Conservation (phyloP, 2,329 filamentous ascomycete genomes). For the Sporothrix protearum region DNA sequence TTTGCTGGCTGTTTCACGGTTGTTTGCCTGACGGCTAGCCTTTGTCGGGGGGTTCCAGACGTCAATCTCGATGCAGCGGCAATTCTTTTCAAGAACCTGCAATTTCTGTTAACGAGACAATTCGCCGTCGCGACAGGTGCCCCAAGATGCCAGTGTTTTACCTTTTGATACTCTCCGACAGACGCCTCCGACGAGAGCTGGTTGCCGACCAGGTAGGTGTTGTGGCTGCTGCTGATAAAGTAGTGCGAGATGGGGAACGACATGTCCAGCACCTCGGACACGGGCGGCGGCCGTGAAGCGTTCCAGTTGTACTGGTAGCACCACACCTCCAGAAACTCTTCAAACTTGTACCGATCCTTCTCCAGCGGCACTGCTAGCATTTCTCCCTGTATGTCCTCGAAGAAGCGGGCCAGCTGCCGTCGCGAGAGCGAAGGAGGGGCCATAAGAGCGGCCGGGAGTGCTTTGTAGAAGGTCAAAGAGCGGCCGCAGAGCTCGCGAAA, state of each 20-base stretch:
- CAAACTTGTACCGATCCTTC: slow-evolving; percentile 44
- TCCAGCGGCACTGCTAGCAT: slow-evolving; percentile 34
- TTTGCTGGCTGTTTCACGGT: slow-evolving; percentile 39
- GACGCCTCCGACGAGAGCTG: slow-evolving; percentile 77
- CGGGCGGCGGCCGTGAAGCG: slow-evolving; percentile 40
- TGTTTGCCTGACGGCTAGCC: slow-evolving; percentile 37
- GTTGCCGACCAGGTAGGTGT: slow-evolving; percentile 86
- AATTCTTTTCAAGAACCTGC: slow-evolving; percentile 69
- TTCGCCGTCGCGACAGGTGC: too few species aligned
- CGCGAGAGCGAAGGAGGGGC: slow-evolving; percentile 33
- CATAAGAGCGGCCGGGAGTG: neutral
- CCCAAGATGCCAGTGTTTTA: too few species aligned
- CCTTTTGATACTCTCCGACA: slow-evolving; percentile 72
- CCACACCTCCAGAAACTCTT: slow-evolving; percentile 52
- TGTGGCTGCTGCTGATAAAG: slow-evolving; percentile 92
- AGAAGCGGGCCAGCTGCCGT: slow-evolving; percentile 46
- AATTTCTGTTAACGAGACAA: neutral
- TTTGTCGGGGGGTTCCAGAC: slow-evolving; percentile 73
- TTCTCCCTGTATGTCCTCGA: slow-evolving; percentile 51
- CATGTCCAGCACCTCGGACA: slow-evolving; percentile 50
- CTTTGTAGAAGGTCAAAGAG: slow-evolving; percentile 30
- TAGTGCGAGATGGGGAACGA: slow-evolving; percentile 77
- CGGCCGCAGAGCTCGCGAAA: slow-evolving; percentile 45
- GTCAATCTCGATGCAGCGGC: slow-evolving; percentile 90
- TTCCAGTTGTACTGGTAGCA: slow-evolving; percentile 43